Conservation (phyloP, 257 asterid genomes). For the Nicotiana otophora region DNA sequence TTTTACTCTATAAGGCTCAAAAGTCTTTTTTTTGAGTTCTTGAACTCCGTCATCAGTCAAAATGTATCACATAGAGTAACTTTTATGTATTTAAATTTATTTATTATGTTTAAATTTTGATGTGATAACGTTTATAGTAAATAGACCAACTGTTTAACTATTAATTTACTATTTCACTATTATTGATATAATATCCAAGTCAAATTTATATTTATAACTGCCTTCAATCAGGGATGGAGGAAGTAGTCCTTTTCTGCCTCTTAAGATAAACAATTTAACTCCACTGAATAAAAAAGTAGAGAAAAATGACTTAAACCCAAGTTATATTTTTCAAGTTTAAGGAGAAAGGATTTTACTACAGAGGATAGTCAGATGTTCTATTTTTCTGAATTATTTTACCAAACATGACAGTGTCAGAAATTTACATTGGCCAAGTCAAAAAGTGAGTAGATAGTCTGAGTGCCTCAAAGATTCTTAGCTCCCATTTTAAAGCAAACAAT, state of each 20-base stretch:
- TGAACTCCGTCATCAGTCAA: too few relatives aligned
- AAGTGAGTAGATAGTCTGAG: conserved; percentile 32
- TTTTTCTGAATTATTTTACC: not conserved
- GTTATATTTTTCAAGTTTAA: not conserved
- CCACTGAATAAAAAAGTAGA: not conserved
- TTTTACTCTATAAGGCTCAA: too few relatives aligned
- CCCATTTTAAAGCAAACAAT: conserved; percentile 34
- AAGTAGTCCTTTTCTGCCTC: not conserved
- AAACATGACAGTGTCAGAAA: conserved; percentile 21
- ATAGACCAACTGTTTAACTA: not conserved
- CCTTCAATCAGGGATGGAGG: not conserved
- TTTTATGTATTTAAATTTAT: not conserved
- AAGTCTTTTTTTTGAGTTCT: too few relatives aligned
- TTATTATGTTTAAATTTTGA: not conserved
- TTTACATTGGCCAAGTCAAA: conserved; percentile 26
- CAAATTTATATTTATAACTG: not conserved
- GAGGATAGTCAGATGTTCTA: not conserved
- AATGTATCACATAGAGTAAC: too few relatives aligned
- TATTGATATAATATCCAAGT: not conserved
- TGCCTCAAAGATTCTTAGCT: conserved; percentile 38
- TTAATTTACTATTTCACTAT: not conserved
- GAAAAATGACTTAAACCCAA: not conserved
- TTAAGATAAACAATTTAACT: not conserved
- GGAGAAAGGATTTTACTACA: not conserved
- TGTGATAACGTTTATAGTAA: not conserved